phyloP scores from a whole-genome alignment of 352 stramenopile genomes.

The Globisporangium nodosum region DNA sequence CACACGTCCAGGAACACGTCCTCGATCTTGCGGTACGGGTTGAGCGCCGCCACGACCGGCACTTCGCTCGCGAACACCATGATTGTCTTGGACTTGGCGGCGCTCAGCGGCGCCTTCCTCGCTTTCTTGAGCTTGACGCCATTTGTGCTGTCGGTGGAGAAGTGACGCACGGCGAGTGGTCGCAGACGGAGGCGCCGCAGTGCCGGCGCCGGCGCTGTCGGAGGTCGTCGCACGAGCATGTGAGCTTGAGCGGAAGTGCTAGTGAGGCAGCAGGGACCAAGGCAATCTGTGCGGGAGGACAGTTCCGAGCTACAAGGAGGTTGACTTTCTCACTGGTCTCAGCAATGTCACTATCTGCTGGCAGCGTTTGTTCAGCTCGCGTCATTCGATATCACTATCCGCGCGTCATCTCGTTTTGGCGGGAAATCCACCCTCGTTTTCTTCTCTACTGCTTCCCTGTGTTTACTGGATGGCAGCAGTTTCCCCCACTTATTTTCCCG shows the following conservation, averaged over 20 bases:
- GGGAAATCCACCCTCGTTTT: neutral
- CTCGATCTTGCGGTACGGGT: conserved; percentile 80
- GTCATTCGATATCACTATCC: neutral
- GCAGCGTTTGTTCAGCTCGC: neutral
- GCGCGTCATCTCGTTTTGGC: neutral
- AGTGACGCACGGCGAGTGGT: neutral
- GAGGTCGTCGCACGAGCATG: neutral
- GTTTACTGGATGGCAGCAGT: neutral
- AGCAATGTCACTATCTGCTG: too few relatives aligned
- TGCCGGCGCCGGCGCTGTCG: neutral
- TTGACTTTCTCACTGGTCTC: too few relatives aligned
- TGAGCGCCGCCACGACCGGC: conserved; percentile 73
- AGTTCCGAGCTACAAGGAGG: too few relatives aligned
- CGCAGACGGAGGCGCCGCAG: neutral
- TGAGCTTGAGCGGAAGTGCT: too few relatives aligned
- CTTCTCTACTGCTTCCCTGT: neutral
- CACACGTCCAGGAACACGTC: conserved; percentile 78
- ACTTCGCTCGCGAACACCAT: conserved; percentile 86
- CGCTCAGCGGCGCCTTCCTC: neutral
- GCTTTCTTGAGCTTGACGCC: neutral
- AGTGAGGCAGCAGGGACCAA: too few relatives aligned
- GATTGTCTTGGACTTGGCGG: conserved; percentile 22
- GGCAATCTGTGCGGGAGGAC: too few relatives aligned
- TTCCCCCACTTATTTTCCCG: neutral
- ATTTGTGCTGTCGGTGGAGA: neutral